Evolutionary conservation across 2,329 filamentous ascomycete species (phyloP), one percentile per base, ranked within the genome.

Genomic region (Sporothrix mexicana): DNA sequence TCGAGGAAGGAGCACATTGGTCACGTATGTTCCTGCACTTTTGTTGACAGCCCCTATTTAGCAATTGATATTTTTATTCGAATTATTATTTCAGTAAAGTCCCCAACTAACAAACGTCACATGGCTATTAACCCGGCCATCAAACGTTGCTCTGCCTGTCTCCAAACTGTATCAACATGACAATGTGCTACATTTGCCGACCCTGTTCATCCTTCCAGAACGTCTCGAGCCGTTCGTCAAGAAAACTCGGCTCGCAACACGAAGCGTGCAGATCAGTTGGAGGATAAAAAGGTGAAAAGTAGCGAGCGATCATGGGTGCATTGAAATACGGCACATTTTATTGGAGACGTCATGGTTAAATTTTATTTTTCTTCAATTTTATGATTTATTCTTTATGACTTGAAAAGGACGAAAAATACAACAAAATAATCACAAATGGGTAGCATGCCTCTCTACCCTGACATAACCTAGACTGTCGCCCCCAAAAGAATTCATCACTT

Each of bases 231-330:
- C 20, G 36, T 41, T 55, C 15, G 13, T 20, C 12, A 36, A 23
- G n/a, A 70, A 51, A 70, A 49, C 36, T 49, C 17, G 69, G 69
- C 15, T 61, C 43, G 41, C 69, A 62, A 51, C 69, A 49, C 9
- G 17, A 57, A 51, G 15, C 43, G 23, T 25, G 69, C 20, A 70
- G 69, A 70, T 70, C 69, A 70, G 9, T 49, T 55, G 1, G 17
- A 10, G 3, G 13, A 10, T 12, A 41, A 47, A 9, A 62, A 17
- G 51, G 20, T 12, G 25, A 59, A 36, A 41, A 3, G 30, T 7
- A 20, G n/a, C 47, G 41, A 66, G 62, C 20, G 3, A 47, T 2
- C 30, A 2, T 36, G 30, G 3, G 30, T 36, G 30, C 2, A 36
- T 36, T 36, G 30, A 36, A 36, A 36, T 36, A 36, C 30, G 4